Conservation (phyloP, 345 rosid species). For the Passiflora organensis region DNA sequence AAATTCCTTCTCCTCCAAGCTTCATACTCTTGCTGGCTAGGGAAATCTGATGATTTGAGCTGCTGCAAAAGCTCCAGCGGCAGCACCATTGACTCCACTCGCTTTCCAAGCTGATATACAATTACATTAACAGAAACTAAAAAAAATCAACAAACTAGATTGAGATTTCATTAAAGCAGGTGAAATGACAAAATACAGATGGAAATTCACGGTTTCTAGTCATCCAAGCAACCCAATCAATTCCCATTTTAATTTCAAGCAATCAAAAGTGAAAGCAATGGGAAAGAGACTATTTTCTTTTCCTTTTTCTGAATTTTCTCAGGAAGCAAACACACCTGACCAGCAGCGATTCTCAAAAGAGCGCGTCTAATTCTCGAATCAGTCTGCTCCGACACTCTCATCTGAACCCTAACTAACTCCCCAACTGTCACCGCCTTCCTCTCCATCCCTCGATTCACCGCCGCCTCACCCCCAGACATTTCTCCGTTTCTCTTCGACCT, state of each 20-base stretch:
- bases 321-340: slow-evolving; percentile 24
- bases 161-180: too few relatives aligned
- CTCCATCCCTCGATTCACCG: slow-evolving; percentile 20
- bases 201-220: too few relatives aligned
- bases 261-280: not conserved
- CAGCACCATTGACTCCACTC: slow-evolving; percentile 77
- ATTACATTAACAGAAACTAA: not conserved
- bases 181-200: too few relatives aligned
- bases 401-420: slow-evolving; percentile 27
- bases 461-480: slow-evolving; percentile 24
- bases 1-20: slow-evolving; percentile 82
- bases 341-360: slow-evolving; percentile 28
- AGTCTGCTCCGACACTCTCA: slow-evolving; percentile 30
- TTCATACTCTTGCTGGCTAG: slow-evolving; percentile 71
- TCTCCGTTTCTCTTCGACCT: slow-evolving; percentile 2
- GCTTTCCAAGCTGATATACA: slow-evolving; percentile 65
- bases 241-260: not conserved
- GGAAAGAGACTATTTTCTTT: not conserved
- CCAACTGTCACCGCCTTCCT: slow-evolving; percentile 50
- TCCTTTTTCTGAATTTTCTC: slow-evolving; percentile 9
- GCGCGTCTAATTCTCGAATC: slow-evolving; percentile 31
- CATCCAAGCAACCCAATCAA: too few relatives aligned
- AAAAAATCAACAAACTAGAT: not conserved
- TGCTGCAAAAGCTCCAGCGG: slow-evolving; percentile 94
- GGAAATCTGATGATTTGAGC: slow-evolving; percentile 74